Evolutionary conservation across 495 filamentous ascomycete genomes (phyloP).

Genomic region (Lindgomyces ingoldianus): DNA sequence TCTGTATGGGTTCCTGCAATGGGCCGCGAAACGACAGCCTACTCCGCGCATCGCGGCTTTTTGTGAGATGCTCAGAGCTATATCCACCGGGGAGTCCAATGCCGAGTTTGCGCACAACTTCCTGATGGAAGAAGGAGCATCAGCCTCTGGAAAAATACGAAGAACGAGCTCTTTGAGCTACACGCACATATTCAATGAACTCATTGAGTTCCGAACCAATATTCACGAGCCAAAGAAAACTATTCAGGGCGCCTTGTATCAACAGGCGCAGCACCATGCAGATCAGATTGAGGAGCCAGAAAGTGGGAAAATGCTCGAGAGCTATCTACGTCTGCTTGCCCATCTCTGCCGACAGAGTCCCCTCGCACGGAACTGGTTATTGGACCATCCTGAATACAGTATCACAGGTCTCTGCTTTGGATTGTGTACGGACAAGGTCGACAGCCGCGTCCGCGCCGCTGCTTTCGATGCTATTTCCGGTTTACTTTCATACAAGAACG

Average conservation of each 20-base stretch:
- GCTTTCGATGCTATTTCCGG: constrained; percentile 69
- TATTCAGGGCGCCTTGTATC: constrained; percentile 58
- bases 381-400: constrained; percentile 60
- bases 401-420: constrained; percentile 67
- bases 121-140: constrained; percentile 79
- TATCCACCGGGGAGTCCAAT: constrained; percentile 76
- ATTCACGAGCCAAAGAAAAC: constrained; percentile 62
- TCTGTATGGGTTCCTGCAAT: constrained; percentile 88
- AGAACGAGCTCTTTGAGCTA: constrained; percentile 81
- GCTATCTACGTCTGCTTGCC: constrained; percentile 82
- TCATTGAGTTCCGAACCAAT: constrained; percentile 70
- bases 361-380: constrained; percentile 66
- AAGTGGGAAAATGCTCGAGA: constrained; percentile 86
- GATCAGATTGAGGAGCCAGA: constrained; percentile 77
- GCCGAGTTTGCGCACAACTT: constrained; percentile 83
- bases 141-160: constrained; percentile 71
- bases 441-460: constrained; percentile 72
- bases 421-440: constrained; percentile 67
- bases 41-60: constrained; percentile 92
- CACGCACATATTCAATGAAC: constrained; percentile 87
- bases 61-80: constrained; percentile 87
- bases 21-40: constrained; percentile 89
- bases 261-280: constrained; percentile 60
- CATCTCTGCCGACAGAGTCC: constrained; percentile 71
- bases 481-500: constrained; percentile 65